Evolutionary conservation across 805 yeast species (phyloP).

Genomic region (Myxozyma monticola): DNA sequence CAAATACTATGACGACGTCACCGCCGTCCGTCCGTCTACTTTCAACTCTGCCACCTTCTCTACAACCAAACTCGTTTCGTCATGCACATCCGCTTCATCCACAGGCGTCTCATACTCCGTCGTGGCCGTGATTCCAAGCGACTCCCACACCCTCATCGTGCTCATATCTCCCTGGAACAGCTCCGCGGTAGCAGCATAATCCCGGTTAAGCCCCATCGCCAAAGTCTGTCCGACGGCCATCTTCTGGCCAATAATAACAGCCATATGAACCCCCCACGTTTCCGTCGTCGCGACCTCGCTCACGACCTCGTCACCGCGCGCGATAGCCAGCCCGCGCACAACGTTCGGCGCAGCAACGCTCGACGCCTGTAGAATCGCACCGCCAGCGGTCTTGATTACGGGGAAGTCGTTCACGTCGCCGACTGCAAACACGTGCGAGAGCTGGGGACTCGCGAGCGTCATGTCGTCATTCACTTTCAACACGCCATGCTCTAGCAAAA

Average conservation of each 20-base stretch:
- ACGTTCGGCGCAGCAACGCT: conserved; percentile 12
- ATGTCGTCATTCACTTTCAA: conserved; percentile 8
- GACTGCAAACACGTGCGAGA: conserved; percentile 11
- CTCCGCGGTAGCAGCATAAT: neutral
- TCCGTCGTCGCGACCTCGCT: conserved; percentile 1
- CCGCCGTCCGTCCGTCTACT: no score
- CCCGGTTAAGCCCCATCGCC: neutral
- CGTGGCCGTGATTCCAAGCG: conserved; percentile 8
- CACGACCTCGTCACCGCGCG: conserved; percentile 2
- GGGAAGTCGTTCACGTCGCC: conserved; percentile 22
- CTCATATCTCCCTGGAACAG: conserved; percentile 16
- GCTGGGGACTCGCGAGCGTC: conserved; percentile 2
- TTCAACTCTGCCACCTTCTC: no score
- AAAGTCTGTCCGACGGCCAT: conserved; percentile 1
- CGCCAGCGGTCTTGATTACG: conserved; percentile 22
- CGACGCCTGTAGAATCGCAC: conserved; percentile 9
- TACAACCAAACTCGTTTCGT: no score
- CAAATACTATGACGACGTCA: no score
- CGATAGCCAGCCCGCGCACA: conserved; percentile 3
- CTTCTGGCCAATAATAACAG: conserved; percentile 16
- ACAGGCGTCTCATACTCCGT: no score
- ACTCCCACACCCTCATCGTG: conserved; percentile 5
- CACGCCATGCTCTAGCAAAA: neutral
- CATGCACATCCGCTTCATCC: no score
- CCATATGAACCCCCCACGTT: conserved; percentile 16